A percentile compares a stretch with the other conserved stretches of the same genome.
These are phyloP conservation scores for Sporothrix inflata DNA, from an alignment of 2,329 filamentous ascomycete genomes.

Conservation along the genomic window DNA sequence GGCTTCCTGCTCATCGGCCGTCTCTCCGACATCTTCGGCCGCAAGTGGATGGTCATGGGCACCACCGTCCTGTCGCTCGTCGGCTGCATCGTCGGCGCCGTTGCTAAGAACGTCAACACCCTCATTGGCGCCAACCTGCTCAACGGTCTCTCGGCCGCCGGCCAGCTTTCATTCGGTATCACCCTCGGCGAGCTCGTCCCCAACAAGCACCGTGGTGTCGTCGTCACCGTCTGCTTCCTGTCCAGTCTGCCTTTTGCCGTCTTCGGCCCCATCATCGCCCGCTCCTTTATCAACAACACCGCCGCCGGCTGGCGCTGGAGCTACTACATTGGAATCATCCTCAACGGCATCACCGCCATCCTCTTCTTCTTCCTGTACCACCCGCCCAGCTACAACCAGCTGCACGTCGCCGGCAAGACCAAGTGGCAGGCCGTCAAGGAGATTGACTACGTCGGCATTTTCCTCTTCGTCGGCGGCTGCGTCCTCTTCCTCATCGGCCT, in stretches of 20 bases:
- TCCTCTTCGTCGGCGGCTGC: constrained; percentile 47
- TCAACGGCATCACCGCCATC: constrained; percentile 45
- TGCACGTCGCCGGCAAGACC: constrained; percentile 45
- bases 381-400: constrained; percentile 50
- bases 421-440: constrained; percentile 46
- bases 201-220: constrained; percentile 46
- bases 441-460: constrained; percentile 52
- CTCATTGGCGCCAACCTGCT: constrained; percentile 46
- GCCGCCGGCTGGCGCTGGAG: constrained; percentile 52
- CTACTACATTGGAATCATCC: constrained; percentile 53
- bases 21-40: constrained; percentile 49
- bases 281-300: constrained; percentile 49
- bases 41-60: constrained; percentile 47
- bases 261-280: constrained; percentile 52
- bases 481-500: constrained; percentile 50
- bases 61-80: constrained; percentile 42
- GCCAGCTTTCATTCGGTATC: constrained; percentile 48
- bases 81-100: constrained; percentile 45
- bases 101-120: constrained; percentile 42
- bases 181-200: constrained; percentile 50
- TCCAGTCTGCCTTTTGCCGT: constrained; percentile 47
- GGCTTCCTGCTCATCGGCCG: constrained; percentile 48
- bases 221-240: constrained; percentile 46
- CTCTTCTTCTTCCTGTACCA: constrained; percentile 52
- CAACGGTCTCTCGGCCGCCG: constrained; percentile 47